Percentiles rank a stretch among this genome's conserved stretches.
Conservation (phyloP, 2,329 filamentous ascomycete genomes). For the Huntiella abstrusa region DNA sequence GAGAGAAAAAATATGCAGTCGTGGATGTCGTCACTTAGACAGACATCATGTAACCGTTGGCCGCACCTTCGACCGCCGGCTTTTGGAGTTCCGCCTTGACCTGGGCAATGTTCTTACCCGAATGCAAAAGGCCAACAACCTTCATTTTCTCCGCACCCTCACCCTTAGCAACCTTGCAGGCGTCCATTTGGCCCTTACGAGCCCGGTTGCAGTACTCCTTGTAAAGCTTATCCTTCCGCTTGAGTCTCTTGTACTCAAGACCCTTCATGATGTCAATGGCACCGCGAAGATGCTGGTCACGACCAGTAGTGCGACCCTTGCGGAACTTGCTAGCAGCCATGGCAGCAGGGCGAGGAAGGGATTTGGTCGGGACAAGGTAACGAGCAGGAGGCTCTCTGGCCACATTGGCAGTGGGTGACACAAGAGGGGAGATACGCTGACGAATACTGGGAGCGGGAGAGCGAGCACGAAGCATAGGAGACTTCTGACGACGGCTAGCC, state of each 20-base stretch:
- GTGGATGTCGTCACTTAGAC: slow-evolving; percentile 25
- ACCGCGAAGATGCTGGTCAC: slow-evolving; percentile 57
- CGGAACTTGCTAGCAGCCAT: slow-evolving; percentile 34
- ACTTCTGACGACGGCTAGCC: slow-evolving; percentile 19
- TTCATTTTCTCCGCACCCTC: slow-evolving; percentile 82
- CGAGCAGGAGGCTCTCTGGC: slow-evolving; percentile 29
- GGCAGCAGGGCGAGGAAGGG: slow-evolving; percentile 61
- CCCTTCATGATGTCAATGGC: slow-evolving; percentile 96
- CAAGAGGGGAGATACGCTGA: slow-evolving; percentile 42
- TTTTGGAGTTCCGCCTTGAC: slow-evolving; percentile 10
- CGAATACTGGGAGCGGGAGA: slow-evolving; percentile 37
- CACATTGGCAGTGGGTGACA: slow-evolving; percentile 53
- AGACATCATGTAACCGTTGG: slow-evolving; percentile 60
- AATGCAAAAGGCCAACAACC: slow-evolving; percentile 66
- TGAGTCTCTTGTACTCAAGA: slow-evolving; percentile 80
- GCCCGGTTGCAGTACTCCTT: slow-evolving; percentile 77
- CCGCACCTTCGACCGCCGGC: neutral
- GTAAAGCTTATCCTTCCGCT: slow-evolving; percentile 80
- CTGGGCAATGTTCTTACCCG: slow-evolving; percentile 47
- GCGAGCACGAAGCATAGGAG: slow-evolving; percentile 22
- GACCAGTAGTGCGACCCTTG: slow-evolving; percentile 22
- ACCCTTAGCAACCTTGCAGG: slow-evolving; percentile 55
- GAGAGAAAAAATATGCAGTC: neutral
- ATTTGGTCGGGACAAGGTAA: slow-evolving; percentile 40
- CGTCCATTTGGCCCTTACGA: slow-evolving; percentile 43